These are phyloP conservation scores for Axilococcus clingmanii DNA, from an alignment of 139 green algal species.

Conservation along the genomic window DNA sequence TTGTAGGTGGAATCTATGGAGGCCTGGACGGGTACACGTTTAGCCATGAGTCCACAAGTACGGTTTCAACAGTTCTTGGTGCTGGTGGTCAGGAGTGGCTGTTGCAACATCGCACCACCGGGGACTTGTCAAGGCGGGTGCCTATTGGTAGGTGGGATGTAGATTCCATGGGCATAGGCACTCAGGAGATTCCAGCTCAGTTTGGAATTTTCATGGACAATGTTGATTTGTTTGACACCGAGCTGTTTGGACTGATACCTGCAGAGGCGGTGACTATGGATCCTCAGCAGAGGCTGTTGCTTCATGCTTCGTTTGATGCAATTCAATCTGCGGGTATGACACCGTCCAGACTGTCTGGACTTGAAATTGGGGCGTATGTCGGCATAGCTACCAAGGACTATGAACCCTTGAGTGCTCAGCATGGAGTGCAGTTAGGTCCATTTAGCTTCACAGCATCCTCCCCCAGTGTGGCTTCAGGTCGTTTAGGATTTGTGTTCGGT, in stretches of 20 bases:
- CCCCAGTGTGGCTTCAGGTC: slow-evolving; percentile 53
- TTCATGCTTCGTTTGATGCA: slow-evolving; percentile 42
- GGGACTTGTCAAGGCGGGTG: slow-evolving; percentile 23
- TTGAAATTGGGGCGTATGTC: slow-evolving; percentile 42
- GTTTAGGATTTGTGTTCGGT: slow-evolving; percentile 51
- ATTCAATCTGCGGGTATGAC: slow-evolving; percentile 7
- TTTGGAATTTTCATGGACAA: slow-evolving; percentile 51
- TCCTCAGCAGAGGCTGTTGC: slow-evolving; percentile 66
- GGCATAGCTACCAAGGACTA: slow-evolving; percentile 63
- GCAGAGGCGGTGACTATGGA: slow-evolving; percentile 46
- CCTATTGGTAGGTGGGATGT: slow-evolving; percentile 40
- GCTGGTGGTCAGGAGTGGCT: slow-evolving; percentile 4
- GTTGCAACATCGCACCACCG: slow-evolving; percentile 2
- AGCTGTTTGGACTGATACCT: slow-evolving; percentile 34
- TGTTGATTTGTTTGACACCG: slow-evolving; percentile 36
- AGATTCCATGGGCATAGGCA: background rate
- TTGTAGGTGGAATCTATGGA: background rate
- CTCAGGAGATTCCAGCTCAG: slow-evolving; percentile 5
- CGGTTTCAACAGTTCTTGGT: slow-evolving; percentile 5
- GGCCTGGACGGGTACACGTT: no score
- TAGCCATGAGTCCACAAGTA: background rate
- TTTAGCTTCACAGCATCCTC: slow-evolving; percentile 41
- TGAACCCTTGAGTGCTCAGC: slow-evolving; percentile 29
- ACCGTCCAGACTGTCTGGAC: slow-evolving; percentile 1
- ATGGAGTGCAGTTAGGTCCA: slow-evolving; percentile 23